Base-by-base conservation (phyloP, 2,329 filamentous ascomycete genomes). In the Ophiostoma sp. region DNA sequence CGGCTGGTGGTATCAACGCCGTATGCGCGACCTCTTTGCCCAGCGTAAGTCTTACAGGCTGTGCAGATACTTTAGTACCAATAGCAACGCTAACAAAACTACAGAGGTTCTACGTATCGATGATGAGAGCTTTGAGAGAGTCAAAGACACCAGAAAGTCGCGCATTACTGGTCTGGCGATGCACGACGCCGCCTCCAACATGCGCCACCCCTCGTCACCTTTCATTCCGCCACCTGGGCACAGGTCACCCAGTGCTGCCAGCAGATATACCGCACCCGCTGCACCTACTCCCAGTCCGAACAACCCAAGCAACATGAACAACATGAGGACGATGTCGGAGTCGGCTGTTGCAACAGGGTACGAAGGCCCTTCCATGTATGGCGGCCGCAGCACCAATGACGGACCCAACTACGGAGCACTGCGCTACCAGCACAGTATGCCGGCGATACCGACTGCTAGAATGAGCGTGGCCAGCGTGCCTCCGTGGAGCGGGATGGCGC, bases 1-100 rank as follows among this genome's bases (percentile, higher is more conserved):
- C 0, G 73, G 72, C 11, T 75, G 74, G 74, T 75, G 73, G 74
- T 75, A 75, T 36, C 74, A 75, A 68, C 70, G 73, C n/a, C 70
- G 71, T 11, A 74, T 73, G 72, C 71, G 73, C 0, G 73, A 73
- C 36, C n/a, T 73, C 1, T 75, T 75, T 60, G 65, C 68, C 2
- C 55, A 68, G 5, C 69, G 71, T 72, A 16, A 7, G 71, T 67
- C 14, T 27, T 14, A 7, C 40, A 42, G 18, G 7, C 27, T 27
- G 27, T 27, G 27, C 27, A 27, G 27, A 27, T 27, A 27, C 27
- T 27, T 27, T 27, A 27, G 27, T 27, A 27, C 27, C 27, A 27
- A 27, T 27, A 27, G 27, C 27, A 27, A 27, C n/a, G 14, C 36
- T 62, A 8, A 62, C 36, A 42, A 60, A 16, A 9, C 6, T 42